Conservation (phyloP, 163 green algal genomes). For the Picocystis sp. region DNA sequence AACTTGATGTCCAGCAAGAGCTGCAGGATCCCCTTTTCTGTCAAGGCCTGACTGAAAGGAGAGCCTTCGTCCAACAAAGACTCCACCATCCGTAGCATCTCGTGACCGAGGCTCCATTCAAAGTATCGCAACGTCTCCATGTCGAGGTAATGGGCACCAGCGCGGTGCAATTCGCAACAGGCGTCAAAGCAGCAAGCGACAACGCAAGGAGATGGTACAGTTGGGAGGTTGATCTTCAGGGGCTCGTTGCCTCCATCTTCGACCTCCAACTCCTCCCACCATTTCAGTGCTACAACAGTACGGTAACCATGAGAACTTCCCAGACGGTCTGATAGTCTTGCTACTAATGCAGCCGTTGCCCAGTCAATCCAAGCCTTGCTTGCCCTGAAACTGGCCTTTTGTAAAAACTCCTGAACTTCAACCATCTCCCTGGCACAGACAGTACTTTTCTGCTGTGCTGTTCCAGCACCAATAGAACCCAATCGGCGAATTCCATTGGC, state of each 20-base stretch:
- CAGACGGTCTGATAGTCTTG: too few species aligned
- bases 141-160: slow-evolving; percentile 19
- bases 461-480: too few species aligned
- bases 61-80: slow-evolving; percentile 37
- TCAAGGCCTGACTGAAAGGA: slow-evolving; percentile 5
- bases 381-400: too few species aligned
- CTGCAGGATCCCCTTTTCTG: slow-evolving; percentile 63
- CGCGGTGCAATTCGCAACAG: slow-evolving; percentile 41
- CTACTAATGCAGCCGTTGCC: too few species aligned
- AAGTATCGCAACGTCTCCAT: background rate
- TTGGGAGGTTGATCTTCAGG: slow-evolving; percentile 63
- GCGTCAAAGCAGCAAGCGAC: slow-evolving; percentile 28
- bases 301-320: too few species aligned
- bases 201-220: slow-evolving; percentile 29
- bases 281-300: too few species aligned
- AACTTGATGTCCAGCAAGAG: slow-evolving; percentile 64
- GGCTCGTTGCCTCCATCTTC: slow-evolving; percentile 19
- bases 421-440: too few species aligned
- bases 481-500: too few species aligned
- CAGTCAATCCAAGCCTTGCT: too few species aligned
- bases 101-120: slow-evolving; percentile 7
- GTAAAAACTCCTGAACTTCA: too few species aligned
- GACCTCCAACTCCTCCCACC: too few species aligned
- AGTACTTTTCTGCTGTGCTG: too few species aligned
- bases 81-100: slow-evolving; percentile 42